These are phyloP conservation scores for Psilocybe subaeruginosa DNA, from an alignment of 768 basidiomycete genomes.

Conservation along the genomic window DNA sequence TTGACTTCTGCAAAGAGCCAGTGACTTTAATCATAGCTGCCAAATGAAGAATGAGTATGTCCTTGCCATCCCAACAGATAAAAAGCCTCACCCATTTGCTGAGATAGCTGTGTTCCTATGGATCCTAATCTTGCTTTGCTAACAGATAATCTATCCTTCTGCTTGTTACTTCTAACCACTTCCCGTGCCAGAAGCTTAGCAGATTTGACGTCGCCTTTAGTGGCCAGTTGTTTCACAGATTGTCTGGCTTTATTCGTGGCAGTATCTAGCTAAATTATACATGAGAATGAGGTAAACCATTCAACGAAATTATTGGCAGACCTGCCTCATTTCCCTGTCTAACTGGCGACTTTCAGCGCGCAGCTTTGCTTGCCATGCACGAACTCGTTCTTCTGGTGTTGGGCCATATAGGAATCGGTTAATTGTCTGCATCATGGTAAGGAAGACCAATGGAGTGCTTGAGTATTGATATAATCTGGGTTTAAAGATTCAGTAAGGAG, in stretches of 20 bases:
- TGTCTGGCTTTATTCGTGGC: conserved; percentile 81
- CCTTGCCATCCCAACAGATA: background rate
- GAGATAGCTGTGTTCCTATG: conserved; percentile 84
- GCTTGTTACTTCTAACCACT: conserved; percentile 93
- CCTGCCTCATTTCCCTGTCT: conserved; percentile 96
- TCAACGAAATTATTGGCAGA: conserved; percentile 38
- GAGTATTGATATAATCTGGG: no score
- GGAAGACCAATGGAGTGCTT: background rate
- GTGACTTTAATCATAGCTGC: conserved; percentile 96
- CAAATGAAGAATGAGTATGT: conserved; percentile 5
- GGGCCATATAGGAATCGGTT: conserved; percentile 96
- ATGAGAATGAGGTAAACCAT: conserved; percentile 19
- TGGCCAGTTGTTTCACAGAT: conserved; percentile 86
- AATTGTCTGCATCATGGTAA: conserved; percentile 71
- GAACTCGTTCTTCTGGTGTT: conserved; percentile 91
- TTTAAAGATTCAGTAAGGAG: no score
- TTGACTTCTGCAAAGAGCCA: conserved; percentile 96
- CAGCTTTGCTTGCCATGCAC: conserved; percentile 89
- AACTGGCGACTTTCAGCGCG: conserved; percentile 80
- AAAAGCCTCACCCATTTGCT: conserved; percentile 81
- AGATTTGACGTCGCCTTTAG: conserved; percentile 90
- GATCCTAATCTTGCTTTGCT: conserved; percentile 93
- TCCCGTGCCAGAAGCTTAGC: conserved; percentile 92
- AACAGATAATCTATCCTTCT: conserved; percentile 89
- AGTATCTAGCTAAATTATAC: conserved; percentile 65